phyloP scores from a whole-genome alignment of 768 basidiomycete genomes.

The Leccinum incarnatum region DNA sequence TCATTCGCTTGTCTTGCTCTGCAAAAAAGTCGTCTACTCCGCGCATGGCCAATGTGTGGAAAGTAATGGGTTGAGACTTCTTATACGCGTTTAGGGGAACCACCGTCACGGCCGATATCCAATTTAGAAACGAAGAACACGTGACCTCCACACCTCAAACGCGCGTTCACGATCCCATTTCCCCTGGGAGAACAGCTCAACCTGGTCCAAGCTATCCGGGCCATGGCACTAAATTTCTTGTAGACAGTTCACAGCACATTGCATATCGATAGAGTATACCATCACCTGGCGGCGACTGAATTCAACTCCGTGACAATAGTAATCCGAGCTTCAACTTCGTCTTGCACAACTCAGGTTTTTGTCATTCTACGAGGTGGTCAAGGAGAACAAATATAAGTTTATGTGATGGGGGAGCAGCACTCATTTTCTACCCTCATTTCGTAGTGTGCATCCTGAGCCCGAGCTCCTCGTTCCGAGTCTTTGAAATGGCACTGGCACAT shows the following conservation, averaged over 20 bases:
- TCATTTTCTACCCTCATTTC: background rate
- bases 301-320: background rate
- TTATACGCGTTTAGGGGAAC: slow-evolving; percentile 8
- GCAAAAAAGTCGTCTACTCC: slow-evolving; percentile 48
- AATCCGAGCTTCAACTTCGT: background rate
- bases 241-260: too few species aligned
- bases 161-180: background rate
- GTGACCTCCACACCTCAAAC: too few species aligned
- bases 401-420: background rate
- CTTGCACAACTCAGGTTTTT: background rate
- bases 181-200: too few species aligned
- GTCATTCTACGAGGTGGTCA: background rate
- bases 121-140: background rate
- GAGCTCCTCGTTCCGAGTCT: too few species aligned
- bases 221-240: background rate
- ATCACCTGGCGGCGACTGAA: background rate
- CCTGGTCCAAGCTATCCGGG: too few species aligned
- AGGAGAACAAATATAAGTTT: background rate
- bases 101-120: background rate
- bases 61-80: background rate
- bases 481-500: too few species aligned
- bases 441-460: too few species aligned
- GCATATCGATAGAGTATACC: background rate
- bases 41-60: slow-evolving; percentile 17
- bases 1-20: slow-evolving; percentile 56